Conservation (phyloP, 2,329 filamentous ascomycete species). For the Bipolaris sorokiniana region DNA sequence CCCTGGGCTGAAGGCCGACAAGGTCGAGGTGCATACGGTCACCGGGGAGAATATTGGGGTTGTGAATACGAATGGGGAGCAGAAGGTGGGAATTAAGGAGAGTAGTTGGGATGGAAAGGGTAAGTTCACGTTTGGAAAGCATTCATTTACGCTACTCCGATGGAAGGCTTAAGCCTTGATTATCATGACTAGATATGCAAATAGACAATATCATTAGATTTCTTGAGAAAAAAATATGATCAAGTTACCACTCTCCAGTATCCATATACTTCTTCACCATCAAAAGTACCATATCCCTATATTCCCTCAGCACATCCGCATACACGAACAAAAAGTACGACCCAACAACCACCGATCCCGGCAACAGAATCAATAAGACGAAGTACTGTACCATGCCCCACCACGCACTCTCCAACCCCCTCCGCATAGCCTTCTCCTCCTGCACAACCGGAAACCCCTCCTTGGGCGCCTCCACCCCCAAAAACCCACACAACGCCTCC, state of each 20-base stretch:
- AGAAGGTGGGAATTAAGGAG: slow-evolving; percentile 67
- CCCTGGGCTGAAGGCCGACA: slow-evolving; percentile 57
- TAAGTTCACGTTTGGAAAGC: slow-evolving; percentile 69
- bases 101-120: slow-evolving; percentile 69
- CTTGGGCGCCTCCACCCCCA: slow-evolving; percentile 30
- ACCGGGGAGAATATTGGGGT: slow-evolving; percentile 63
- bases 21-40: slow-evolving; percentile 68
- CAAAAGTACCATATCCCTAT: slow-evolving; percentile 20
- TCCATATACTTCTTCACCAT: slow-evolving; percentile 23
- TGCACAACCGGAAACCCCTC: slow-evolving; percentile 27
- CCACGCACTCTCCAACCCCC: slow-evolving; percentile 29
- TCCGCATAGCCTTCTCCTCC: slow-evolving; percentile 31
- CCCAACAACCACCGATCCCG: slow-evolving; percentile 13
- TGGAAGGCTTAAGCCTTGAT: slow-evolving; percentile 51
- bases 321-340: slow-evolving; percentile 16
- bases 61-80: slow-evolving; percentile 67
- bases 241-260: slow-evolving; percentile 1
- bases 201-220: no score
- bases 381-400: slow-evolving; percentile 30
- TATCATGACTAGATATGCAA: no score
- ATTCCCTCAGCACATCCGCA: slow-evolving; percentile 15
- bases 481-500: slow-evolving; percentile 38
- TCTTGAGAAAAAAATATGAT: background rate
- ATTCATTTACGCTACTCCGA: slow-evolving; percentile 71
- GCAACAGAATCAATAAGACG: slow-evolving; percentile 24